Evolutionary conservation across 1,139 yeast genomes (phyloP).

Genomic region (Blastobotrys apis): DNA sequence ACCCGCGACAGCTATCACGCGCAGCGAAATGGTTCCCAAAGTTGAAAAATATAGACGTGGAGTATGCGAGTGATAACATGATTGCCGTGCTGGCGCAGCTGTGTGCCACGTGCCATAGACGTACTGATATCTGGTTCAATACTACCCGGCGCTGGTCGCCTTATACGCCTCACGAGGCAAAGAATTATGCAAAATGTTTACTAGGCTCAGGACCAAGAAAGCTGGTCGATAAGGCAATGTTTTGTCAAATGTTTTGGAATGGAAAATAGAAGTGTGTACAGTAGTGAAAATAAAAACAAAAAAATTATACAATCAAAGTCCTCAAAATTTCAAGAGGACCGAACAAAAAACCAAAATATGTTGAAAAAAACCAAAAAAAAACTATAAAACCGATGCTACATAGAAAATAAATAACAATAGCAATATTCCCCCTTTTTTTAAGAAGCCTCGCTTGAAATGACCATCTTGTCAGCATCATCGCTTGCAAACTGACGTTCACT

Average conservation of each 20-base stretch:
- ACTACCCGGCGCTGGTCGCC: neutral
- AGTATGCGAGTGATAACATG: neutral
- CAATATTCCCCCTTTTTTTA: neutral
- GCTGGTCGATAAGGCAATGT: neutral
- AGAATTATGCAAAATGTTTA: neutral
- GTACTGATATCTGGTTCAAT: neutral
- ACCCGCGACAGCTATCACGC: neutral
- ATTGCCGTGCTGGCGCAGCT: neutral
- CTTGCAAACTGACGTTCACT: slow-evolving; percentile 69
- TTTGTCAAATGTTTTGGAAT: neutral
- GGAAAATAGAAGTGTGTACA: too few species aligned
- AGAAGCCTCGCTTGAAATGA: slow-evolving; percentile 33
- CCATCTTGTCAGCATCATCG: slow-evolving; percentile 68
- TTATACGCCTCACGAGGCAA: neutral
- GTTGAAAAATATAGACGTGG: neutral
- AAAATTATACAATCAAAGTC: too few species aligned
- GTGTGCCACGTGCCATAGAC: too few species aligned
- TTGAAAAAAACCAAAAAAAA: slow-evolving; percentile 2
- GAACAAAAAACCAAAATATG: too few species aligned
- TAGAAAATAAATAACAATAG: neutral
- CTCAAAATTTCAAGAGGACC: too few species aligned
- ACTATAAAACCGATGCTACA: neutral
- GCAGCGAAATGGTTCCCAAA: neutral
- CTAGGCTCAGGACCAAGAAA: neutral
- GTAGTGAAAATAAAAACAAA: neutral